Evolutionary conservation across 441 rosid genomes (phyloP), one percentile per base, ranked within the genome.

Genomic region (Flueggea neowawraea): DNA sequence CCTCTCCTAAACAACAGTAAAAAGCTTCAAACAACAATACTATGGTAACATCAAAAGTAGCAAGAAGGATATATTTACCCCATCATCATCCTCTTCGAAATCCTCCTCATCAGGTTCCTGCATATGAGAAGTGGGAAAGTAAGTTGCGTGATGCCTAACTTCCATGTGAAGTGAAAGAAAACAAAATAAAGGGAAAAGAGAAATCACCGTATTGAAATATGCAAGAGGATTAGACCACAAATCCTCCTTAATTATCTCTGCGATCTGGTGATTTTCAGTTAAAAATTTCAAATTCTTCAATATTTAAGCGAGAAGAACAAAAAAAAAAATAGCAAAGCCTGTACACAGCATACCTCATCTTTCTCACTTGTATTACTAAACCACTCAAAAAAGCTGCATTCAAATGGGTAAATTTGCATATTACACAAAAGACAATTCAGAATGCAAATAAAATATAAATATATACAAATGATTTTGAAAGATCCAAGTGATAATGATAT

Each of bases 191-290:
- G 6, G n/a, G 39, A 10, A 36, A 45, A 58, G 63, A 52, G 28
- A 14, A 67, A 16, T 76, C 81, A 91, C 97, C 67, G 67, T 86
- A 84, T 84, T 91, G 78, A 94, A 94, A 74, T 87, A 91, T 43
- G 88, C 79, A 61, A 94, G 93, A 31, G 99, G 99, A 82, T 91
- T 91, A 68, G 89, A 80, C 97, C 97, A 94, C n/a, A 94, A 57
- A 66, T 89, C 99, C 74, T 94, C 99, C 85, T 87, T 94, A 59
- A 94, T 89, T 10, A 94, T 80, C 73, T 94, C 97, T 4, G 99
- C 96, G 57, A 93, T 74, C 98, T 93, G 95, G 69, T 73, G 43
- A 48, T 43, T 31, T 54, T 59, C 41, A 62, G 31, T 50, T 12
- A 36, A 49, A 48, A 17, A 1, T 36, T 43, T 49, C 16, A 4